Evolutionary conservation across 192 early-diverging fungal genomes (phyloP), one percentile per base, ranked within the genome.

Genomic region (Rhizoclosmatium globosum): DNA sequence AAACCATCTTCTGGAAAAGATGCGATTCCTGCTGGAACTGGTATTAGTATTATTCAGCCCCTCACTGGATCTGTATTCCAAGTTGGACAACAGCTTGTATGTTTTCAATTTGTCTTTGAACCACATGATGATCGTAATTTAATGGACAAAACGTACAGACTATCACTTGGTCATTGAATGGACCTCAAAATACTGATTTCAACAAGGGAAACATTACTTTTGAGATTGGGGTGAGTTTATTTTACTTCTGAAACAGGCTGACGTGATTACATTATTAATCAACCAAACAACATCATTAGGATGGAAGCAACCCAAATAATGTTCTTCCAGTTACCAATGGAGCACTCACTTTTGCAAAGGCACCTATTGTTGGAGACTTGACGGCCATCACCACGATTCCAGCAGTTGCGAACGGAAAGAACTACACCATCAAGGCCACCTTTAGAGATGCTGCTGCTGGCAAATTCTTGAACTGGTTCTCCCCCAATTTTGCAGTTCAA

Each of bases 181-280:
- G 66, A 45, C 4, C 66, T 15, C 6, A 4, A 6, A 21, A 68
- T 41, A 41, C 6, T 44, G 21, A 31, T 41, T 68, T 68, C 66
- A 68, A 68, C 66, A 68, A 68, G 13, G 66, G 4, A 31, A 68
- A 47, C 39, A 41, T 68, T 47, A 31, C 66, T 41, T 68, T 68
- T 68, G 66, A 68, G 43, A 68, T 68, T 39, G 21, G 43, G 4
- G 60, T 62, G 60, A 62, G 60, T 68, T 11, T 68, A 17, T 41
- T 19, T 56, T 50, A 31, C 31, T 56, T 43, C 50, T 71, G 19
- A 7, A 48, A 39, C 15, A 13, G 45, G 19, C 45, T 46, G 15
- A 6, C 13, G 31, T 6, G 15, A 23, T 42, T 23, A 68, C 41
- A 19, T 9, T 41, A 46, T 44, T n/a, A 41, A 47, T 23, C 47